Percentiles rank a stretch among this genome's conserved stretches.
phyloP scores from a whole-genome alignment of 2,329 filamentous ascomycete species.

The Pseudonectria buxi region DNA sequence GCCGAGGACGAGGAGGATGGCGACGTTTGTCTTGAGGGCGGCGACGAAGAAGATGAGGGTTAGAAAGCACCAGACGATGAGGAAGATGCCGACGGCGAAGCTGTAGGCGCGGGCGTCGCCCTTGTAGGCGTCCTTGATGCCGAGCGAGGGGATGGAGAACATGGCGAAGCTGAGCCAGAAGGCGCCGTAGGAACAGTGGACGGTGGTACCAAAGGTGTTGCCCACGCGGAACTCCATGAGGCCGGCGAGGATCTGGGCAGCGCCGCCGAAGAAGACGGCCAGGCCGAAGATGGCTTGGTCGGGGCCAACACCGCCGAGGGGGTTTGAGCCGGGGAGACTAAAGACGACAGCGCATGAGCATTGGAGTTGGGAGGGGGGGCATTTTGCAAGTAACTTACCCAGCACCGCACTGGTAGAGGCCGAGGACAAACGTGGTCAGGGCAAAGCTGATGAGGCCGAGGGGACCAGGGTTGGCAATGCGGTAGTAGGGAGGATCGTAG shows the following conservation, averaged over 20 bases:
- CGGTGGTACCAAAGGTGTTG: conserved; percentile 58
- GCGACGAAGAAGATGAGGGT: conserved; percentile 49
- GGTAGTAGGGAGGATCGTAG: conserved; percentile 28
- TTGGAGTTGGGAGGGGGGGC: background rate
- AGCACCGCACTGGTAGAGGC: conserved; percentile 38
- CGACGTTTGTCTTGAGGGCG: conserved; percentile 51
- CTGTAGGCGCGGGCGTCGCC: conserved; percentile 35
- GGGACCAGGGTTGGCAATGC: conserved; percentile 53
- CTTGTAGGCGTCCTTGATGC: conserved; percentile 40
- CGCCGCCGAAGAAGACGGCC: conserved; percentile 50
- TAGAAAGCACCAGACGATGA: conserved; percentile 55
- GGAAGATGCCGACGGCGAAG: conserved; percentile 48
- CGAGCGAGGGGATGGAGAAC: conserved; percentile 45
- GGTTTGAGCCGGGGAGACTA: conserved; percentile 29
- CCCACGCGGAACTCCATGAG: conserved; percentile 49
- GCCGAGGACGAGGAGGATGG: conserved; percentile 51
- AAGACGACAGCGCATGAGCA: background rate
- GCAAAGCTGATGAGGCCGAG: conserved; percentile 57
- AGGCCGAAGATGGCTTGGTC: conserved; percentile 31
- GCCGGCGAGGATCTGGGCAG: conserved; percentile 61
- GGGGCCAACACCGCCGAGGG: conserved; percentile 27
- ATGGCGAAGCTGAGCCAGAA: conserved; percentile 57
- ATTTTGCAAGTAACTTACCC: no score
- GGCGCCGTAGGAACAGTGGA: conserved; percentile 54
- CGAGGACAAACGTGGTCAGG: conserved; percentile 57